A percentile compares a stretch with the other conserved stretches of the same genome.
Evolutionary conservation across 164 flowering plant species (phyloP).

Genomic region (Aristolochia californica): DNA sequence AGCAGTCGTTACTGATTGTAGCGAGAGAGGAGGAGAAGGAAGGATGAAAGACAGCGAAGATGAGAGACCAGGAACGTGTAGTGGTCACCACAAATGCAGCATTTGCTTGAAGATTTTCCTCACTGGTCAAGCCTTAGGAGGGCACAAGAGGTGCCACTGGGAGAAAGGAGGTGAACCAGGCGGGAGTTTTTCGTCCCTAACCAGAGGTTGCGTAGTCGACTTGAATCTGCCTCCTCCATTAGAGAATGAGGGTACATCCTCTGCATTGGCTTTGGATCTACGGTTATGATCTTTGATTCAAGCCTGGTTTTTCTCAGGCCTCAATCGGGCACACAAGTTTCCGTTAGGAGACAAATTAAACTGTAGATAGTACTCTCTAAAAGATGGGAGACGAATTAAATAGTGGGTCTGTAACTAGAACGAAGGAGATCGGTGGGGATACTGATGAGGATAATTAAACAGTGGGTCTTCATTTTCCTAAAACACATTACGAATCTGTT

Average conservation of each 20-base stretch:
- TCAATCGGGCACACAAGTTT: too few species aligned
- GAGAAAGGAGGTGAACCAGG: conserved; percentile 37
- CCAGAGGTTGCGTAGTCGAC: conserved; percentile 22
- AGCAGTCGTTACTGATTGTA: too few species aligned
- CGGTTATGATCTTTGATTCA: conserved; percentile 36
- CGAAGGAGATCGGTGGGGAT: too few species aligned
- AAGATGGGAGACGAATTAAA: too few species aligned
- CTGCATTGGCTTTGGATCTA: conserved; percentile 30
- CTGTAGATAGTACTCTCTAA: too few species aligned
- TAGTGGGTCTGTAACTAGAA: too few species aligned
- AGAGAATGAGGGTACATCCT: conserved; percentile 20
- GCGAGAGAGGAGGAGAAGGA: neutral
- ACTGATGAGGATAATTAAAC: too few species aligned
- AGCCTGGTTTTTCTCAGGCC: too few species aligned
- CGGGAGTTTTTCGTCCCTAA: neutral
- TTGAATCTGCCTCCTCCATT: conserved; percentile 42
- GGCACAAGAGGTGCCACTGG: conserved; percentile 85
- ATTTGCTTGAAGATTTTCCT: conserved; percentile 63
- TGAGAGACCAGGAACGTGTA: neutral
- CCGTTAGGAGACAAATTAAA: too few species aligned
- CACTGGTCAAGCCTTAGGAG: conserved; percentile 80
- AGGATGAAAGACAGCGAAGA: conserved; percentile 8
- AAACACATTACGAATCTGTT: too few species aligned
- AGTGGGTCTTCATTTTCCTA: too few species aligned
- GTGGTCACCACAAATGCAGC: conserved; percentile 46